Conservation (phyloP, 768 basidiomycete genomes). For the Lentinus tigrinus region DNA sequence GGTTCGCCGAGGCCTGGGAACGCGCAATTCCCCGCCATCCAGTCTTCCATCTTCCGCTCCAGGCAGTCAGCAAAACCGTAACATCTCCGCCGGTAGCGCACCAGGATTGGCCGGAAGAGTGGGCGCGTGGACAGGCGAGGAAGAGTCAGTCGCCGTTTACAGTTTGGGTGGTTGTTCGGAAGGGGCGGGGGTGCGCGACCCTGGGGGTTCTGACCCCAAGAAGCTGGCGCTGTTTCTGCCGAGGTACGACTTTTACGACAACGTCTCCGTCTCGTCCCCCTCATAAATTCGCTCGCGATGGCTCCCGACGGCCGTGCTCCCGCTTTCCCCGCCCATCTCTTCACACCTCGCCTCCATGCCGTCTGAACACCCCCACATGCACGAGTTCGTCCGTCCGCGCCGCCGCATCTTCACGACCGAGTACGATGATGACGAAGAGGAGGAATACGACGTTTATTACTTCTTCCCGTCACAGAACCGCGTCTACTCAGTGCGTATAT, state of each 20-base stretch:
- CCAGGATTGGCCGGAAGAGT: slow-evolving; percentile 1
- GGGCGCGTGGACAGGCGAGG: slow-evolving; percentile 5
- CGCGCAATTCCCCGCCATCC: too few relatives aligned
- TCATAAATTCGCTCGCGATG: slow-evolving; percentile 7
- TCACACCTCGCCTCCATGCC: neutral
- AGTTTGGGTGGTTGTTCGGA: slow-evolving; percentile 6
- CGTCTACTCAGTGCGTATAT: neutral
- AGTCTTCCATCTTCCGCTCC: neutral
- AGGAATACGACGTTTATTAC: slow-evolving; percentile 9
- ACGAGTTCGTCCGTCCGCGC: slow-evolving; percentile 1
- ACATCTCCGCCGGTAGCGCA: neutral
- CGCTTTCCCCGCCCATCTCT: neutral
- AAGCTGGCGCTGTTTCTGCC: neutral
- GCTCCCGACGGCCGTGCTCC: neutral
- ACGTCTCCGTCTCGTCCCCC: neutral
- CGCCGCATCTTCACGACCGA: neutral
- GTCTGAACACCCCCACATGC: neutral
- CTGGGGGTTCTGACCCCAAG: neutral
- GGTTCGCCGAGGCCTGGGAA: too few relatives aligned
- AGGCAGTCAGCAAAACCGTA: neutral
- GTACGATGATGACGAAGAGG: neutral
- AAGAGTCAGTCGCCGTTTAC: slow-evolving; percentile 9
- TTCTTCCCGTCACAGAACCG: slow-evolving; percentile 7
- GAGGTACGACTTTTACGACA: neutral
- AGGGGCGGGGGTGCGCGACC: neutral